A percentile compares a stretch with the other conserved stretches of the same genome.
phyloP scores from a whole-genome alignment of 148 eudicot genomes.

The Dysphania ambrosioides region DNA sequence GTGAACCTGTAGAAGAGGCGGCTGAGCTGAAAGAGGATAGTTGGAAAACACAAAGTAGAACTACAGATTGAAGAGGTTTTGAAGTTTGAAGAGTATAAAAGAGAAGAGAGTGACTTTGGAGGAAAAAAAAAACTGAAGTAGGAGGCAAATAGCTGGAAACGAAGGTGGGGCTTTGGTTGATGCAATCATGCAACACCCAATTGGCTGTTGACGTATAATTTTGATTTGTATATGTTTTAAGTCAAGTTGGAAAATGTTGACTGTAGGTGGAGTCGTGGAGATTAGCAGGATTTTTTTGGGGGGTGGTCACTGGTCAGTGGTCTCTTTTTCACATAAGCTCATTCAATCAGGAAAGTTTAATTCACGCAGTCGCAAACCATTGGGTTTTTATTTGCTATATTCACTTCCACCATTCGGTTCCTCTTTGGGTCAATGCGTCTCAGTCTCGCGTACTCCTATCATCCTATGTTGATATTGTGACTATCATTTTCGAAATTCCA shows the following conservation, averaged over 20 bases:
- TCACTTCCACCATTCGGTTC: background rate
- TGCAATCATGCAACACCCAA: background rate
- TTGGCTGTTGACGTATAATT: slow-evolving; percentile 15
- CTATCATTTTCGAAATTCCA: too few species aligned
- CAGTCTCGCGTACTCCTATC: too few species aligned
- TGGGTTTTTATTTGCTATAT: slow-evolving; percentile 6
- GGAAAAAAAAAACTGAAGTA: background rate
- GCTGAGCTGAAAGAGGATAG: slow-evolving; percentile 5
- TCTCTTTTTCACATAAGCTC: too few species aligned
- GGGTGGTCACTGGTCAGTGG: too few species aligned
- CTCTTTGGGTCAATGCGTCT: background rate
- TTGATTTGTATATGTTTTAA: slow-evolving; percentile 2
- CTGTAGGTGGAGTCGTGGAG: background rate
- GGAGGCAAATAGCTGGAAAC: slow-evolving; percentile 21
- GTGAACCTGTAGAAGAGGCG: slow-evolving; percentile 34
- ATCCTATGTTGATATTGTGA: too few species aligned
- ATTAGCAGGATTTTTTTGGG: background rate
- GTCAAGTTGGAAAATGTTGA: slow-evolving; percentile 36
- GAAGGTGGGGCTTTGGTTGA: slow-evolving; percentile 15
- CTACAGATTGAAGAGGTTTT: background rate
- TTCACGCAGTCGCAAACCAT: background rate
- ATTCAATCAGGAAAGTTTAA: background rate
- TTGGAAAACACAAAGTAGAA: background rate
- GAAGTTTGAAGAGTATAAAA: background rate
- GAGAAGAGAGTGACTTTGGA: background rate